Base-by-base conservation (phyloP, 345 rosid species). In the Pistacia integerrima region DNA sequence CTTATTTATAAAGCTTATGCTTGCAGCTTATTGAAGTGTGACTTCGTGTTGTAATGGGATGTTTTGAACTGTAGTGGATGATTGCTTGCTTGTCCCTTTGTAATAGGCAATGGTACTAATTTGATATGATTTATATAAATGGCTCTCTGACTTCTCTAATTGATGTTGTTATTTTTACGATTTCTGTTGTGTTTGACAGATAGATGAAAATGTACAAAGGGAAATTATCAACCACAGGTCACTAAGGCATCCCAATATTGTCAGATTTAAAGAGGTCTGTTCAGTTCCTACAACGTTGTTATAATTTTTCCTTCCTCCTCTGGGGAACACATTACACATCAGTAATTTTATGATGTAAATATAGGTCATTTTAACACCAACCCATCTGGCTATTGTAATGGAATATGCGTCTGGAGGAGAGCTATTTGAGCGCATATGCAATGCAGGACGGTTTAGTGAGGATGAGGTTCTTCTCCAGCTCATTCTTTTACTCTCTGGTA, bases 371-470 rank as follows among this genome's bases (percentile, higher is more conserved):
- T 82, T 92, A 76, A 90, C 97, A 30, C 97, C 94, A 46, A 87
- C 94, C 12, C 97, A 92, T 87, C 84, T 92, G 73, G 97, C 97
- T 67, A 92, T 92, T 66, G 94, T 83, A 48, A 92, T 92, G 97
- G 97, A 92, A 78, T 92, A 86, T 82, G 97, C 97, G 64, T 88
- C 97, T 51, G 97, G 97, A 8, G 94, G 97, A 46, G 97, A 92
- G 78, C 91, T 92, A 13, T 92, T 92, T 52, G 97, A 92, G 83
- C 87, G 94, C 64, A 92, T 92, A 41, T 90, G 94, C 78, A 89
- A 87, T 85, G 93, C 94, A 10, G 94, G 92, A 55, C 88, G 94
- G 55, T 92, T 92, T 84, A 92, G 88, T 17, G 97, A 92, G 80
- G 93, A 88, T 59, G 97, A 92, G 93, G 97, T 92, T 77, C 41